Percentiles rank a stretch among this genome's conserved stretches.
These are phyloP conservation scores for Chalciporus piperatoides DNA, from an alignment of 1,284 basidiomycete genomes.

Conservation along the genomic window DNA sequence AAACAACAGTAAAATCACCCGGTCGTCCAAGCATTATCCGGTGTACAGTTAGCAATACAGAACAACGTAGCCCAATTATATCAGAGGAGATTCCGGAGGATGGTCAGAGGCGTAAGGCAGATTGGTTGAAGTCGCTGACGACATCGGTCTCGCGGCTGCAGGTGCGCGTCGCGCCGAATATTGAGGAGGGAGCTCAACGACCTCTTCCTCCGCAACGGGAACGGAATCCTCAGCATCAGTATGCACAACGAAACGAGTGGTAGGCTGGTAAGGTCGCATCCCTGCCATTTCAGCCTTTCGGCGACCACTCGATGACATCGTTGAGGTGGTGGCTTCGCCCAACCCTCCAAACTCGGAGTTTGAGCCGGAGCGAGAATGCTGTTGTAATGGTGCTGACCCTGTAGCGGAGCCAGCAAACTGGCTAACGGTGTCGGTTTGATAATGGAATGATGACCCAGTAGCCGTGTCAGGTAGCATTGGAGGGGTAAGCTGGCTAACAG, in stretches of 20 bases:
- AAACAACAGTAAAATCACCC: not conserved
- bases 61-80: conserved; percentile 1
- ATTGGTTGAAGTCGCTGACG: conserved; percentile 13
- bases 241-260: conserved; percentile 63
- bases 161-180: conserved; percentile 53
- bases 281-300: conserved; percentile 54
- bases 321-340: conserved; percentile 24
- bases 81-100: conserved; percentile 7
- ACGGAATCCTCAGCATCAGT: conserved; percentile 61
- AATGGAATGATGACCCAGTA: conserved; percentile 2
- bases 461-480: conserved; percentile 8
- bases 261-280: conserved; percentile 35
- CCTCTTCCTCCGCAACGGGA: conserved; percentile 46
- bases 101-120: conserved; percentile 17
- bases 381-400: conserved; percentile 26
- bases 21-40: not conserved
- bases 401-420: conserved; percentile 11
- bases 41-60: conserved; percentile 1
- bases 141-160: conserved; percentile 11
- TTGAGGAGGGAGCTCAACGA: conserved; percentile 73
- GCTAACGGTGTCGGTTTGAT: conserved; percentile 4
- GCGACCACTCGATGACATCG: conserved; percentile 39
- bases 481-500: conserved; percentile 17
- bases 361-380: conserved; percentile 22
- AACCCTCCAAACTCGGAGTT: conserved; percentile 19